phyloP scores from a whole-genome alignment of 441 rosid genomes.

The Flueggea neowawraea region DNA sequence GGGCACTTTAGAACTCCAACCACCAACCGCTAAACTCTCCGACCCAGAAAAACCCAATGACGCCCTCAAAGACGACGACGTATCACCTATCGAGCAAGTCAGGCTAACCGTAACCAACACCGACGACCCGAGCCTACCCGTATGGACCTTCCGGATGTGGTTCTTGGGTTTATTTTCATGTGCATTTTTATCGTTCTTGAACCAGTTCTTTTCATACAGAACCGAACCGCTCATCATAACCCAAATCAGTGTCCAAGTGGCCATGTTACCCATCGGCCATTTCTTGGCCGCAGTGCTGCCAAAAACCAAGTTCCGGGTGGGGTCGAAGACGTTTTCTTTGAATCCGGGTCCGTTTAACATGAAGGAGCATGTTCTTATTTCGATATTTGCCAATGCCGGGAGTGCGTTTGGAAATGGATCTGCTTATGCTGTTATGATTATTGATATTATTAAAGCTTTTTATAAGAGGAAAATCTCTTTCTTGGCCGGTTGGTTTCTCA shows the following conservation, averaged over 20 bases:
- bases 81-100: constrained; percentile 77
- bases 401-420: constrained; percentile 81
- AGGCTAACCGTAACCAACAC: constrained; percentile 76
- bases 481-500: constrained; percentile 80
- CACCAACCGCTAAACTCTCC: constrained; percentile 7
- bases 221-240: constrained; percentile 80
- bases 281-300: constrained; percentile 70
- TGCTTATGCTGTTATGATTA: constrained; percentile 74
- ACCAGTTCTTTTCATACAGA: constrained; percentile 86
- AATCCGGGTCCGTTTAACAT: constrained; percentile 87
- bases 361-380: constrained; percentile 82
- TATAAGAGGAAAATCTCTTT: constrained; percentile 62
- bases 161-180: constrained; percentile 69
- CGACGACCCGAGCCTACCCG: constrained; percentile 72
- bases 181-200: constrained; percentile 66
- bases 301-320: constrained; percentile 61
- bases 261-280: constrained; percentile 75
- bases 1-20: constrained; percentile 21
- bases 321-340: constrained; percentile 48
- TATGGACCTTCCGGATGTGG: constrained; percentile 98
- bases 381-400: constrained; percentile 86
- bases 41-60: constrained; percentile 29
- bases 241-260: constrained; percentile 82
- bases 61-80: constrained; percentile 33
- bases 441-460: constrained; percentile 78